These are phyloP conservation scores for Ogataea pini DNA, from an alignment of 805 yeast genomes.

Conservation along the genomic window DNA sequence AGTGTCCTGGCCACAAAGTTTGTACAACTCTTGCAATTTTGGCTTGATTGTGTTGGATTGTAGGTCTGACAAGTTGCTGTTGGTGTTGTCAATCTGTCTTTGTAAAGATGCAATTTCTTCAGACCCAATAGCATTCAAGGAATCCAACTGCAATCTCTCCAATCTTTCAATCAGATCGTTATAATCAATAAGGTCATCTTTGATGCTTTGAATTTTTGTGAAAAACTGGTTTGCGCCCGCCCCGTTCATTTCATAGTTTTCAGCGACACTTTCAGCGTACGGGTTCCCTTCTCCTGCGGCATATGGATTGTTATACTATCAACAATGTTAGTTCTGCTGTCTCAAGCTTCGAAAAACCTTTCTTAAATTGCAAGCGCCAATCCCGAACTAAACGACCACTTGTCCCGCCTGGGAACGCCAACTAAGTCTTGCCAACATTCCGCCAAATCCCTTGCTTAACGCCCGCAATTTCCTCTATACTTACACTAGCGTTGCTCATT, in stretches of 20 bases:
- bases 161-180: slow-evolving; percentile 67
- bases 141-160: slow-evolving; percentile 66
- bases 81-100: slow-evolving; percentile 73
- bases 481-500: slow-evolving; percentile 19
- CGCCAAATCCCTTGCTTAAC: neutral
- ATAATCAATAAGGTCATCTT: slow-evolving; percentile 68
- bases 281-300: slow-evolving; percentile 26
- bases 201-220: slow-evolving; percentile 66
- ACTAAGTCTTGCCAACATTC: neutral
- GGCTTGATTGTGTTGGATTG: slow-evolving; percentile 68
- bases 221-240: slow-evolving; percentile 50
- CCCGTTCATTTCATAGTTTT: slow-evolving; percentile 24
- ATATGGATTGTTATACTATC: slow-evolving; percentile 25
- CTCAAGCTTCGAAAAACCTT: neutral
- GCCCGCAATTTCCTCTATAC: neutral
- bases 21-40: slow-evolving; percentile 76
- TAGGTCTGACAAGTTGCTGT: slow-evolving; percentile 74
- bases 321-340: neutral
- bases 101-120: slow-evolving; percentile 69
- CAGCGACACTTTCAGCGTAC: slow-evolving; percentile 18
- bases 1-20: slow-evolving; percentile 65
- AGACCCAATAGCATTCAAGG: slow-evolving; percentile 71
- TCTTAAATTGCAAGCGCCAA: neutral
- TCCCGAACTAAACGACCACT: slow-evolving; percentile 5
- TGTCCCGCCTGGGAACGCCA: neutral